Percentiles rank a stretch among this genome's conserved stretches.
Conservation (phyloP, 768 basidiomycete species). For the Boletus bicolor region DNA sequence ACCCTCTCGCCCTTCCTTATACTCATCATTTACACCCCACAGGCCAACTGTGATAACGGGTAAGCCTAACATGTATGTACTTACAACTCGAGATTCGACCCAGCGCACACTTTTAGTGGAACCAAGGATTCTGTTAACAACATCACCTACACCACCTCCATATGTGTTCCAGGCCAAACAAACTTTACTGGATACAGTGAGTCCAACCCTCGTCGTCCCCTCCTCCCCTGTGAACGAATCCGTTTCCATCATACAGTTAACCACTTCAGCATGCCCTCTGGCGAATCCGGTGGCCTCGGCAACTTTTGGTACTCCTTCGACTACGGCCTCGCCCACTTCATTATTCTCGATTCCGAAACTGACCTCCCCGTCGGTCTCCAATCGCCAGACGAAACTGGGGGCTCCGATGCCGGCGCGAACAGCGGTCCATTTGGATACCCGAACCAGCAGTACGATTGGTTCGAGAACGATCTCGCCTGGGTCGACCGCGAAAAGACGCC, state of each 20-base stretch:
- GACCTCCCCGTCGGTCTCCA: slow-evolving; percentile 26
- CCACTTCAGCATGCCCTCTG: slow-evolving; percentile 29
- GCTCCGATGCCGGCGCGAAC: slow-evolving; percentile 18
- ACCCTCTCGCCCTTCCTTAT: background rate
- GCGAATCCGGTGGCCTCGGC: slow-evolving; percentile 23
- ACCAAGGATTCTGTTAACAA: slow-evolving; percentile 22
- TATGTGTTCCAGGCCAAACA: slow-evolving; percentile 24
- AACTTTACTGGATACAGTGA: slow-evolving; percentile 31
- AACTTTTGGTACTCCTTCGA: slow-evolving; percentile 34
- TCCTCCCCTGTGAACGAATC: background rate
- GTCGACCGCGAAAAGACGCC: slow-evolving; percentile 25
- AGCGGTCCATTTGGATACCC: slow-evolving; percentile 28
- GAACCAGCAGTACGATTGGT: slow-evolving; percentile 28
- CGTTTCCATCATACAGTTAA: slow-evolving; percentile 14
- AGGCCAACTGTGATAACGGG: slow-evolving; percentile 32
- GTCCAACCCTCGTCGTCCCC: background rate
- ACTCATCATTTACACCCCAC: background rate
- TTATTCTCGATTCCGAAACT: slow-evolving; percentile 24
- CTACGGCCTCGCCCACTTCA: slow-evolving; percentile 29
- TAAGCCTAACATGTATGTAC: slow-evolving; percentile 5
- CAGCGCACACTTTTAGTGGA: slow-evolving; percentile 9
- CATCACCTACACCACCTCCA: slow-evolving; percentile 26
- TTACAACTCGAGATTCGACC: background rate
- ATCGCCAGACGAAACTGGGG: slow-evolving; percentile 23
- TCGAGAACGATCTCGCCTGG: slow-evolving; percentile 25